Evolutionary conservation across 805 yeast species (phyloP), one percentile per base, ranked within the genome.

Genomic region (Metschnikowia dekortorum): DNA sequence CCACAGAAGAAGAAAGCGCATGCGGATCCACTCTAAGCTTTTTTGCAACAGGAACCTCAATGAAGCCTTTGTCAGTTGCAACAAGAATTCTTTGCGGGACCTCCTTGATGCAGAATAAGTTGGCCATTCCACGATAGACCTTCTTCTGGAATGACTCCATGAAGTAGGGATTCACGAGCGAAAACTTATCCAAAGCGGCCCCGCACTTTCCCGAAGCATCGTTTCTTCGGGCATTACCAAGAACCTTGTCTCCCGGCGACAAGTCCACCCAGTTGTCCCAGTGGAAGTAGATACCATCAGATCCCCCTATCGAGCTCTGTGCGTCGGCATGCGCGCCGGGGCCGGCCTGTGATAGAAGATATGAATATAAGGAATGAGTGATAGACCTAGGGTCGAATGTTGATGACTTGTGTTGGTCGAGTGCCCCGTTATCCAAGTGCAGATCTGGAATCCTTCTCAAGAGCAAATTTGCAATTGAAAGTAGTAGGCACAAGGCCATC

Each of bases 251-350:
- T 0, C 59, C 72, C 6, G 67, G 63, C 13, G 53, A 49, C 33
- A 65, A 49, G 48, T 69, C 74, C 22, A 67, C 60, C 70, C 73
- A 70, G 53, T 70, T 73, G 51, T 70, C 75, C 75, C 75, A 70
- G 55, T 70, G 75, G 57, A 70, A 70, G 50, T 49, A 50, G n/a
- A 69, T 55, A 16, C 69, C 70, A 16, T 56, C 57, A 32, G 39
- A 33, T 18, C 44, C 41, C 18, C 45, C 40, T 14, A 54, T 34
- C 38, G 37, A 13, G 22, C 18, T 26, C 5, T 14, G n/a, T 8
- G 39, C 49, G 53, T 11, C 52, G 9, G 37, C 31, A 44, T 6
- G 47, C 13, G 31, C 34, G 36, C 10, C 34, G 32, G 31, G 44
- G 38, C 6, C 9, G 3, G 34, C 34, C 37, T 28, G 46, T n/a